Evolutionary conservation across 139 green algal species (phyloP).

Genomic region (Auxenochlorella protothecoides): DNA sequence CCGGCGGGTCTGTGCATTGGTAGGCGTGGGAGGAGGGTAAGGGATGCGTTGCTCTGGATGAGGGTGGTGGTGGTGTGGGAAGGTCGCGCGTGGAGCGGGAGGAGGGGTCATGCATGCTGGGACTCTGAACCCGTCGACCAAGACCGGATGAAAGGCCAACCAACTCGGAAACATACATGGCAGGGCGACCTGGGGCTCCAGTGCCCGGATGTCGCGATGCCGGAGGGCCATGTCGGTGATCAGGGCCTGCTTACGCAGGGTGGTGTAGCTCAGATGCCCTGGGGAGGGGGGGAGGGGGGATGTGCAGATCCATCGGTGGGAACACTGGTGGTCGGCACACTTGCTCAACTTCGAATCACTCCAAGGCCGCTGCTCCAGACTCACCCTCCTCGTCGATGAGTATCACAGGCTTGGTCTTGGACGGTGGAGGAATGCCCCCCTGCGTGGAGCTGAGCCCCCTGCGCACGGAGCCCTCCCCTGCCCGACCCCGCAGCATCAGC

Average conservation of each 20-base stretch:
- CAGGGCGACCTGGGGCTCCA: conserved; percentile 16
- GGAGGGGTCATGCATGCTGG: background rate
- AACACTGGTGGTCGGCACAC: background rate
- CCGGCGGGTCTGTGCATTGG: conserved; percentile 7
- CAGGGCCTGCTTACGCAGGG: conserved; percentile 18
- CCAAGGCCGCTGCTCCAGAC: background rate
- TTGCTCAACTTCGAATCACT: background rate
- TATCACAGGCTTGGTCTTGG: background rate
- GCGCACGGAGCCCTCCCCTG: background rate
- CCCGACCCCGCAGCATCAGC: background rate
- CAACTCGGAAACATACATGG: conserved; percentile 9
- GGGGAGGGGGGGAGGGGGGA: background rate
- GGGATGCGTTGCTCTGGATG: background rate
- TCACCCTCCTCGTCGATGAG: conserved; percentile 1
- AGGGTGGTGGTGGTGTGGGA: background rate
- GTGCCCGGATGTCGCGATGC: conserved; percentile 15
- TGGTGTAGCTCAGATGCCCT: conserved; percentile 13
- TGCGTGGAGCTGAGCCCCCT: background rate
- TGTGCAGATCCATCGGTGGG: background rate
- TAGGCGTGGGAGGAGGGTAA: background rate
- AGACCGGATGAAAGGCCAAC: no score
- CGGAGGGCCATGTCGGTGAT: conserved; percentile 14
- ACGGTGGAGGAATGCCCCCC: background rate
- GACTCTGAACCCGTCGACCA: background rate
- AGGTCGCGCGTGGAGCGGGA: background rate